Conservation (phyloP, 805 yeast species). For the Candida sanyiensis region DNA sequence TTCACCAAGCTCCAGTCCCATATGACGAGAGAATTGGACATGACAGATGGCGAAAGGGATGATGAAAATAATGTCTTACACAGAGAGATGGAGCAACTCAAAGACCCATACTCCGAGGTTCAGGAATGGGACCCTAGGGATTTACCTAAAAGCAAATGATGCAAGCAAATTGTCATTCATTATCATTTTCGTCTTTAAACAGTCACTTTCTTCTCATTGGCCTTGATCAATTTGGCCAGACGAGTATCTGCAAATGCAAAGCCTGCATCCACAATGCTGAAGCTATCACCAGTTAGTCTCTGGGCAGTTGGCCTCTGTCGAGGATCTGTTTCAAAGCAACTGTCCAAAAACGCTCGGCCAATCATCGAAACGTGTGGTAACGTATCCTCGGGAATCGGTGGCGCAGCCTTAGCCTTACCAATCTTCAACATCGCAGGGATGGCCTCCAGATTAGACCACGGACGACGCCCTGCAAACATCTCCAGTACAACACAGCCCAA, state of each 20-base stretch:
- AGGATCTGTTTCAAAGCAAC: conserved; percentile 76
- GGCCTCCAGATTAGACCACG: conserved; percentile 95
- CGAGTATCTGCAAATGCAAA: conserved; percentile 51
- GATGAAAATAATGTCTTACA: too few relatives aligned
- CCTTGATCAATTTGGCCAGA: conserved; percentile 47
- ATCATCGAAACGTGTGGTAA: conserved; percentile 51
- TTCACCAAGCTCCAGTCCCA: conserved; percentile 23
- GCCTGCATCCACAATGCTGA: conserved; percentile 35
- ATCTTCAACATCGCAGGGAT: conserved; percentile 88
- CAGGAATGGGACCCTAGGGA: too few relatives aligned
- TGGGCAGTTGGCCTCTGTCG: conserved; percentile 85
- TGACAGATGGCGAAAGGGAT: too few relatives aligned
- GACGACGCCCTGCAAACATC: conserved; percentile 96
- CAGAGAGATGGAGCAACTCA: too few relatives aligned
- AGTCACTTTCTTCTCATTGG: conserved; percentile 31
- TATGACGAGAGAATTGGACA: conserved; percentile 7
- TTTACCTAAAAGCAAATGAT: not conserved
- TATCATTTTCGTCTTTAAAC: conserved; percentile 1
- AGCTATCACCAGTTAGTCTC: conserved; percentile 48
- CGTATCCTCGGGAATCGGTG: conserved; percentile 94
- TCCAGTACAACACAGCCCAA: conserved; percentile 94
- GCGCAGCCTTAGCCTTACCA: conserved; percentile 83
- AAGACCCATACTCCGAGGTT: too few relatives aligned
- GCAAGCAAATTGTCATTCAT: too few relatives aligned
- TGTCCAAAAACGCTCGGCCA: conserved; percentile 67